These are phyloP conservation scores for Pulveroboletus sp. DNA, from an alignment of 768 basidiomycete species.

Conservation along the genomic window DNA sequence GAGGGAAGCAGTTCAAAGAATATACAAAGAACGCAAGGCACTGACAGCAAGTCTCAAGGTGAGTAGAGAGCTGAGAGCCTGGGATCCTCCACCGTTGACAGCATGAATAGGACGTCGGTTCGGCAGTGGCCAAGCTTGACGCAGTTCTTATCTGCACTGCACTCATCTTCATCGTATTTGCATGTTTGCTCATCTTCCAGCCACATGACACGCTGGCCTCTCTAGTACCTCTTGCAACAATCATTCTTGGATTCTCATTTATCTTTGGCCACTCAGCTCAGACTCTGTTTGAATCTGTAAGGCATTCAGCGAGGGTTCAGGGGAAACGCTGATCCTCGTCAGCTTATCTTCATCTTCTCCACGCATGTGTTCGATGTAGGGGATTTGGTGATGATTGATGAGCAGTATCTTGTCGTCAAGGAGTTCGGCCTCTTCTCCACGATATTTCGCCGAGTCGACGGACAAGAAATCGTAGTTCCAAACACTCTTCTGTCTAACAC, in stretches of 20 bases:
- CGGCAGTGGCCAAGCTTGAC: slow-evolving; percentile 73
- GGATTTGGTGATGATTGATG: slow-evolving; percentile 78
- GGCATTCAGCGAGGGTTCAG: slow-evolving; percentile 16
- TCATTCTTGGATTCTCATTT: slow-evolving; percentile 81
- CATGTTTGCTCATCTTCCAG: slow-evolving; percentile 75
- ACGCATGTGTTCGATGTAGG: slow-evolving; percentile 86
- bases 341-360: slow-evolving; percentile 83
- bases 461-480: slow-evolving; percentile 75
- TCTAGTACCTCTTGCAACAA: slow-evolving; percentile 73
- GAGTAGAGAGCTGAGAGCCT: slow-evolving; percentile 5
- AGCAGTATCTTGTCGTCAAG: slow-evolving; percentile 42
- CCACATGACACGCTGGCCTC: slow-evolving; percentile 60
- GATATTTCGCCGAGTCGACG: slow-evolving; percentile 74
- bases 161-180: slow-evolving; percentile 57
- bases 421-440: slow-evolving; percentile 83
- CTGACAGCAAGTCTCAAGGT: slow-evolving; percentile 69
- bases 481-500: slow-evolving; percentile 66
- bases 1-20: slow-evolving; percentile 77
- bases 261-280: slow-evolving; percentile 82
- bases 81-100: not conserved
- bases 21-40: slow-evolving; percentile 74
- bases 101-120: slow-evolving; percentile 57
- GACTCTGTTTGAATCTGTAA: slow-evolving; percentile 71
- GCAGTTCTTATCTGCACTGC: slow-evolving; percentile 62
- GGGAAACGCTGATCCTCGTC: not conserved